Conservation (phyloP, 2,329 filamentous ascomycete genomes). For the Graphilbum fragrans region DNA sequence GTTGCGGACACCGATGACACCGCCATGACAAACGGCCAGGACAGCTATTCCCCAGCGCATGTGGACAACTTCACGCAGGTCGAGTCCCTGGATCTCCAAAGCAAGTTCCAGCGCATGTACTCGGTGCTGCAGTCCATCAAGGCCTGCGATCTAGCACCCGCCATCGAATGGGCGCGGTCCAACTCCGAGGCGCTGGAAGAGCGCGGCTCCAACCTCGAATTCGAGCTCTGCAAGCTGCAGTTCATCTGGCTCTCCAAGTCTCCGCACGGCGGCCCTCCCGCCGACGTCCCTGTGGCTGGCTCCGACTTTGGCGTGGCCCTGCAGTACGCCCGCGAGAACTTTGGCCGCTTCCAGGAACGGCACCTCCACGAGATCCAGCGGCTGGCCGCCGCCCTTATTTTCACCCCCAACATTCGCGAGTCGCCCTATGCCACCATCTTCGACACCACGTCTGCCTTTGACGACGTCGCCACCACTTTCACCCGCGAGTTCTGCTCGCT, state of each 20-base stretch:
- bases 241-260: constrained; percentile 77
- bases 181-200: constrained; percentile 63
- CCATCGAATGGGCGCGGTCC: constrained; percentile 72
- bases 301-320: constrained; percentile 37
- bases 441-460: constrained; percentile 53
- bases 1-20: constrained; percentile 19
- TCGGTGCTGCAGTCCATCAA: constrained; percentile 70
- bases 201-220: constrained; percentile 85
- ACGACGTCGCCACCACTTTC: constrained; percentile 76
- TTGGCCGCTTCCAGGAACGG: constrained; percentile 59
- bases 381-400: constrained; percentile 72
- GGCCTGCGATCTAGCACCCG: constrained; percentile 61
- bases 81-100: constrained; percentile 57
- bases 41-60: constrained; percentile 10
- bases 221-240: constrained; percentile 81
- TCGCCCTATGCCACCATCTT: constrained; percentile 78
- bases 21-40: constrained; percentile 14
- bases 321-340: constrained; percentile 63
- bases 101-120: constrained; percentile 84
- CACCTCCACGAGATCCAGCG: constrained; percentile 72
- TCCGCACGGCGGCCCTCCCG: constrained; percentile 32
- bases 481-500: constrained; percentile 90
- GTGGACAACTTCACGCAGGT: constrained; percentile 29
- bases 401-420: constrained; percentile 55
- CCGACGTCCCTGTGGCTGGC: not conserved